Percentiles rank a stretch among this genome's conserved stretches.
Conservation (phyloP, 2,329 filamentous ascomycete genomes). For the Emericellopsis atlantica region DNA sequence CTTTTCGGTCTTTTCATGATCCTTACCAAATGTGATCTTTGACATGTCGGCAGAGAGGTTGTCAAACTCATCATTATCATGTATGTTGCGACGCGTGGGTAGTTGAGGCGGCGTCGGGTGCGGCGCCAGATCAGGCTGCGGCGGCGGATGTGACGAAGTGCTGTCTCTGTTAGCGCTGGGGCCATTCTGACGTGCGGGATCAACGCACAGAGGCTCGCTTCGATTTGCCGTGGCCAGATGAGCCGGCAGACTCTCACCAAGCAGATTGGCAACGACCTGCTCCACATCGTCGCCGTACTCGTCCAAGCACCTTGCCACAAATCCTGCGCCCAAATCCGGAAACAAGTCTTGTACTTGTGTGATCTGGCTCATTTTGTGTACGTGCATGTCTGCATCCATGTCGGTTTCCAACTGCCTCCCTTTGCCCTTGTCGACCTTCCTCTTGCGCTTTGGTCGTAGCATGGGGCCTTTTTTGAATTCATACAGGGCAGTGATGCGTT, state of each 20-base stretch:
- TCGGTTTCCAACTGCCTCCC: slow-evolving; percentile 25
- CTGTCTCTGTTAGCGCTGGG: slow-evolving; percentile 7
- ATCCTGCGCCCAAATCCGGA: slow-evolving; percentile 72
- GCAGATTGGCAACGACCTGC: slow-evolving; percentile 65
- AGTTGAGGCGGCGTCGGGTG: slow-evolving; percentile 43
- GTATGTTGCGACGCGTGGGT: slow-evolving; percentile 57
- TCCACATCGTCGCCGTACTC: slow-evolving; percentile 69
- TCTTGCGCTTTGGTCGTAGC: slow-evolving; percentile 37
- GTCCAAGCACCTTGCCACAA: slow-evolving; percentile 67
- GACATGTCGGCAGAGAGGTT: slow-evolving; percentile 52
- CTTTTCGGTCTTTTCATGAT: slow-evolving; percentile 53
- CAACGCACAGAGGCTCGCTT: slow-evolving; percentile 45
- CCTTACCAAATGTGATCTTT: slow-evolving; percentile 70
- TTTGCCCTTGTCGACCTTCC: slow-evolving; percentile 57
- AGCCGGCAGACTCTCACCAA: slow-evolving; percentile 63
- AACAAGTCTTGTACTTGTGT: slow-evolving; percentile 91
- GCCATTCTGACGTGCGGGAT: not conserved
- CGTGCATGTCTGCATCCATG: slow-evolving; percentile 42
- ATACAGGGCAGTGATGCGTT: slow-evolving; percentile 47
- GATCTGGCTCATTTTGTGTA: slow-evolving; percentile 75
- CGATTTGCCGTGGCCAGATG: slow-evolving; percentile 54
- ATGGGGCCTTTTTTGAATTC: slow-evolving; percentile 44
- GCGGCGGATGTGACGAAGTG: slow-evolving; percentile 11
- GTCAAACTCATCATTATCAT: slow-evolving; percentile 72
- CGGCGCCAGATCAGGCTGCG: slow-evolving; percentile 34